These are phyloP conservation scores for Tuber brumale DNA, from an alignment of 495 filamentous ascomycete genomes.

Conservation along the genomic window DNA sequence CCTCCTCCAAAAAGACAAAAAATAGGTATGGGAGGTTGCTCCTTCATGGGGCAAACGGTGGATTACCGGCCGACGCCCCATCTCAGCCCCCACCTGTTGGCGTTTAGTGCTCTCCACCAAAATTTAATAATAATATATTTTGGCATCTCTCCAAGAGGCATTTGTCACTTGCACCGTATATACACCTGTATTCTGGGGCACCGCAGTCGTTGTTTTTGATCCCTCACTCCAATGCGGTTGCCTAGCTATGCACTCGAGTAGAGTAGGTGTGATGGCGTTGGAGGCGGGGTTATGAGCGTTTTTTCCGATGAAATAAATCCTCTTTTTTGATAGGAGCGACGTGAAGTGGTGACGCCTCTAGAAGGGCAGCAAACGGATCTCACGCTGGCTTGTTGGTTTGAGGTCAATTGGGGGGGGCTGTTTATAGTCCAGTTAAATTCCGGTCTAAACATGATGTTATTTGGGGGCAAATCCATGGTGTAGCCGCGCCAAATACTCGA, in stretches of 20 bases:
- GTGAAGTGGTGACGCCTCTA: background rate
- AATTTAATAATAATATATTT: background rate
- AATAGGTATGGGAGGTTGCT: background rate
- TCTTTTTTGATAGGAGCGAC: background rate
- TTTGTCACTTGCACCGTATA: background rate
- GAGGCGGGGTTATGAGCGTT: background rate
- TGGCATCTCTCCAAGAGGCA: background rate
- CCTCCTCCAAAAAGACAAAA: background rate
- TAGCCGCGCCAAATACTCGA: background rate
- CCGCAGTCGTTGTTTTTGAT: background rate
- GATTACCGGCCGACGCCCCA: background rate
- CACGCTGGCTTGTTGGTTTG: background rate
- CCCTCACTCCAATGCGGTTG: background rate
- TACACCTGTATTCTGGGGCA: background rate
- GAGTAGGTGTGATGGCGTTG: background rate
- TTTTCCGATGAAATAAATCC: background rate
- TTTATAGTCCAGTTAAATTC: background rate
- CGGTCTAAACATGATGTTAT: background rate
- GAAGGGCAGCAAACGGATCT: background rate
- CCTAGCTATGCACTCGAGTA: background rate
- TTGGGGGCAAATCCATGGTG: background rate
- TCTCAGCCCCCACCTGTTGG: background rate
- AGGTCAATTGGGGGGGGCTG: background rate
- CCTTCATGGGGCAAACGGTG: too few species aligned
- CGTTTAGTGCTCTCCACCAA: background rate